Evolutionary conservation across 495 filamentous ascomycete species (phyloP).

Genomic region (Umbilicaria muhlenbergii): DNA sequence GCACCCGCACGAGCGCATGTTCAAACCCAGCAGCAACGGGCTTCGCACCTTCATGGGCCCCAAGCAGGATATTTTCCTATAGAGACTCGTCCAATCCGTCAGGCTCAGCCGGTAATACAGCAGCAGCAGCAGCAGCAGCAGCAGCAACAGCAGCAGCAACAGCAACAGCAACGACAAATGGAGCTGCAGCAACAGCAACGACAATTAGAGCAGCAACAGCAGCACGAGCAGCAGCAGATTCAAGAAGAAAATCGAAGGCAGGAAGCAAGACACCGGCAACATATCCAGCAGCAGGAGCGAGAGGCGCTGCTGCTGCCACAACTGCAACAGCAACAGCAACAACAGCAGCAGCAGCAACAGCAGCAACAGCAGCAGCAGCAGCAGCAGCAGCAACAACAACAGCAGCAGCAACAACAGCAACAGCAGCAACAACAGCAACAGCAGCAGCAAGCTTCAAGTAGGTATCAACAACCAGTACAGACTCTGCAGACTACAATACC

Average conservation of each 20-base stretch:
- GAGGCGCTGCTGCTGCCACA: too few species aligned
- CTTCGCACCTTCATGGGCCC: constrained; percentile 19
- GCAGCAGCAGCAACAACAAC: too few species aligned
- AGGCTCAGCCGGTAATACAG: neutral
- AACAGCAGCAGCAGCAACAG: constrained; percentile 4
- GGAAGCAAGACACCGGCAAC: constrained; percentile 14
- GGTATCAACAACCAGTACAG: neutral
- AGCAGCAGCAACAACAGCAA: constrained; percentile 3
- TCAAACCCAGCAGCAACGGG: constrained; percentile 3
- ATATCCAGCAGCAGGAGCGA: constrained; percentile 7
- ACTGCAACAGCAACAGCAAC: constrained; percentile 3
- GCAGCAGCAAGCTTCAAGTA: neutral
- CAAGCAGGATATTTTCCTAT: constrained; percentile 28
- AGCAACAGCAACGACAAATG: constrained; percentile 3
- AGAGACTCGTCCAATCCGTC: constrained; percentile 16
- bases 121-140: constrained; percentile 1
- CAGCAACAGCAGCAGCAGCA: constrained; percentile 3
- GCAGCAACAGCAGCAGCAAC: constrained; percentile 9
- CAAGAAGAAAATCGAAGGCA: constrained; percentile 16
- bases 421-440: constrained; percentile 7
- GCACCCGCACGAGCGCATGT: constrained; percentile 4
- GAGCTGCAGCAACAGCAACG: constrained; percentile 3
- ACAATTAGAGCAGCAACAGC: neutral
- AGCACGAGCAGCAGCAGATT: neutral
- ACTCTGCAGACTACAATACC: neutral